Percentiles rank a stretch among this genome's conserved stretches.
These are phyloP conservation scores for Extremus antarcticus DNA, from an alignment of 495 filamentous ascomycete genomes.

Conservation along the genomic window DNA sequence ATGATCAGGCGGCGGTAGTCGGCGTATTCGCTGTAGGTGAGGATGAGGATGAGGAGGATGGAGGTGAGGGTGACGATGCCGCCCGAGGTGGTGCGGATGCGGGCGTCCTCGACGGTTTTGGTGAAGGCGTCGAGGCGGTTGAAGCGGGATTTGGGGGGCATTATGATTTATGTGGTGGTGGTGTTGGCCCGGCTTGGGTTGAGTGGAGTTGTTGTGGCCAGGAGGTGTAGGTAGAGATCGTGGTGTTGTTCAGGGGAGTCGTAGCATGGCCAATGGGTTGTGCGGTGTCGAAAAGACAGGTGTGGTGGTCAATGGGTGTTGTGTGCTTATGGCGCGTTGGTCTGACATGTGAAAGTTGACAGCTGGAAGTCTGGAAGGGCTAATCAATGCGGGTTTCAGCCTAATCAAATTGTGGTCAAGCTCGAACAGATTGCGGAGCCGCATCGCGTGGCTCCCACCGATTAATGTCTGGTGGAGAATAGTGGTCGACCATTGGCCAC, in stretches of 20 bases:
- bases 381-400: not conserved
- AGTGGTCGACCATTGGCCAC: not conserved
- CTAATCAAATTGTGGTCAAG: not conserved
- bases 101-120: constrained; percentile 96
- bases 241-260: not conserved
- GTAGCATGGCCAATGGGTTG: not conserved
- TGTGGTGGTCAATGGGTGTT: not conserved
- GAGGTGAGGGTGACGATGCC: constrained; percentile 89
- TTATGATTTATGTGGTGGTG: constrained; percentile 22
- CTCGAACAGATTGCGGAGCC: not conserved
- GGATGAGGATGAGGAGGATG: constrained; percentile 72
- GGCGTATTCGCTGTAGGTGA: constrained; percentile 90
- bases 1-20: constrained; percentile 84
- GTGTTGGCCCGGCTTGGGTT: no score
- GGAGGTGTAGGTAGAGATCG: not conserved
- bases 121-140: constrained; percentile 95
- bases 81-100: constrained; percentile 92
- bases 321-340: not conserved
- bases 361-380: not conserved
- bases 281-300: not conserved
- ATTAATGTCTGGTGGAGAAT: no score
- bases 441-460: not conserved
- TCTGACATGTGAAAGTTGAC: not conserved
- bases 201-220: no score
- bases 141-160: constrained; percentile 71